Evolutionary conservation across 2,329 filamentous ascomycete genomes (phyloP).

Genomic region (Aspergillus pseudoglaucus): DNA sequence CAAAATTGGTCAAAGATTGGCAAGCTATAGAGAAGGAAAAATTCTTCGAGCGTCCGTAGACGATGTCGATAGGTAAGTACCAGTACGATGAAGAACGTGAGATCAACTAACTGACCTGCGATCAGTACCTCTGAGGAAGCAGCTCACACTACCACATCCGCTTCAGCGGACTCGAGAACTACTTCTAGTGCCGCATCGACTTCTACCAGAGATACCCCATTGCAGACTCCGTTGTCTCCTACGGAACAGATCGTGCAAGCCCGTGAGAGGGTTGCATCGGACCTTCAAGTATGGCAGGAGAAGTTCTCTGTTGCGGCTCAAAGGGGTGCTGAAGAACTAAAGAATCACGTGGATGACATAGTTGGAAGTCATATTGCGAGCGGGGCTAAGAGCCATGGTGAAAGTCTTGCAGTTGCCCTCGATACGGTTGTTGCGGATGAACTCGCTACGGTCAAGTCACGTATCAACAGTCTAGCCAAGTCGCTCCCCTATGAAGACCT

Average conservation of each 20-base stretch:
- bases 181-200: conserved; percentile 15
- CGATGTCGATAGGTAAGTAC: conserved; percentile 43
- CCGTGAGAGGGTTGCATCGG: conserved; percentile 64
- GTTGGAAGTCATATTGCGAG: conserved; percentile 66
- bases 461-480: conserved; percentile 53
- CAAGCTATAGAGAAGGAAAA: conserved; percentile 54
- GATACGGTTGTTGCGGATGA: conserved; percentile 61
- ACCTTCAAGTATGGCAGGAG: conserved; percentile 77
- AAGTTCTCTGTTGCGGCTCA: conserved; percentile 83
- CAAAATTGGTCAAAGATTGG: conserved; percentile 83
- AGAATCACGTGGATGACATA: conserved; percentile 61
- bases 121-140: conserved; percentile 13
- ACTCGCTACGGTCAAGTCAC: conserved; percentile 58
- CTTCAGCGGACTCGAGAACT: conserved; percentile 10
- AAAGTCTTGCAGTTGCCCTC: conserved; percentile 57
- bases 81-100: background rate
- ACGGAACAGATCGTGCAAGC: conserved; percentile 34
- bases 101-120: conserved; percentile 5
- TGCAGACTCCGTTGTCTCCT: conserved; percentile 37
- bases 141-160: conserved; percentile 17
- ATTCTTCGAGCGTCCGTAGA: conserved; percentile 55
- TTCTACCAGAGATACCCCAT: conserved; percentile 20
- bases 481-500: conserved; percentile 54
- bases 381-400: conserved; percentile 40
- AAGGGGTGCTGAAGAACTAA: conserved; percentile 67